A percentile compares a stretch with the other conserved stretches of the same genome.
Evolutionary conservation across 2,329 filamentous ascomycete species (phyloP).

Genomic region (Teratosphaeria destructans): DNA sequence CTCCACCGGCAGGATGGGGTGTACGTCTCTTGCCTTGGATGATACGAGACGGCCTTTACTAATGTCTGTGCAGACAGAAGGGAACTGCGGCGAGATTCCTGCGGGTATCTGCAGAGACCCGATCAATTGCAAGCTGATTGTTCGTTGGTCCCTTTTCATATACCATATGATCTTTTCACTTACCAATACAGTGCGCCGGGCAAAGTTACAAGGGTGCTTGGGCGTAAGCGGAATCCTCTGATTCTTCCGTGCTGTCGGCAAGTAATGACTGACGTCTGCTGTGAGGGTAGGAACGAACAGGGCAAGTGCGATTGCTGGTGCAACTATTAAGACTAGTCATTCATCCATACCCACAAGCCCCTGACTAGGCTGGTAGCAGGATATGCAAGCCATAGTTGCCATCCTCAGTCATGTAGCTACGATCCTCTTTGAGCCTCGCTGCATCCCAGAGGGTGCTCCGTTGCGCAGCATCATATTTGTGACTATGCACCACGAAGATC

Average conservation of each 20-base stretch:
- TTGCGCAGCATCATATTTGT: conserved; percentile 1
- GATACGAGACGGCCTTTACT: background rate
- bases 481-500: background rate
- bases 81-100: background rate
- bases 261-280: background rate
- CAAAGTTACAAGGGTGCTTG: background rate
- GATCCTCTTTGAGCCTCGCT: background rate
- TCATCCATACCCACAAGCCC: background rate
- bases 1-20: background rate
- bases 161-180: background rate
- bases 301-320: background rate
- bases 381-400: background rate
- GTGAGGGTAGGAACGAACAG: background rate
- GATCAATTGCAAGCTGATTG: background rate
- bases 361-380: background rate
- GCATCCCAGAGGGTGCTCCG: background rate
- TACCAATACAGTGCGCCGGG: background rate
- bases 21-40: background rate
- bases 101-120: background rate
- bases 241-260: background rate
- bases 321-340: background rate
- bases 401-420: background rate
- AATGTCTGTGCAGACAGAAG: background rate
- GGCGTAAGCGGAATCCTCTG: background rate
- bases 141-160: background rate